Evolutionary conservation across 208 protist genomes (phyloP).

Genomic region (Wallacemonas sp.): DNA sequence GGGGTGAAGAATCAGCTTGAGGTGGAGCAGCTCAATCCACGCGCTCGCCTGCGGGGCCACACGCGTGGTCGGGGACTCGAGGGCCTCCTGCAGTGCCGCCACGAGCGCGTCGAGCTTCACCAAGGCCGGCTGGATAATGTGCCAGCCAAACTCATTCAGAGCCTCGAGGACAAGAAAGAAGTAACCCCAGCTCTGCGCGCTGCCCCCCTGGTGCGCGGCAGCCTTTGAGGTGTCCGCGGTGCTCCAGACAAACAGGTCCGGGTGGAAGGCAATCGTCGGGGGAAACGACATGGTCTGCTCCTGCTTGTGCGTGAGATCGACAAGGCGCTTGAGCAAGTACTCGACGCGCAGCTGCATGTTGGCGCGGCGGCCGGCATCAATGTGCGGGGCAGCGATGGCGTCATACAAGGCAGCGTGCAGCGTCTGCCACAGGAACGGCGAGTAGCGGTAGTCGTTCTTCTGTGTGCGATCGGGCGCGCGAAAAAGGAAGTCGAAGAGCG

Average conservation of each 20-base stretch:
- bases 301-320: constrained; percentile 54
- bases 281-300: constrained; percentile 17
- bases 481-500: constrained; percentile 89
- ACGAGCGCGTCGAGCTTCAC: constrained; percentile 69
- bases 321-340: constrained; percentile 87
- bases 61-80: constrained; percentile 11
- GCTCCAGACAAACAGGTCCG: constrained; percentile 46
- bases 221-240: no score
- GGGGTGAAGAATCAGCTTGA: constrained; percentile 81
- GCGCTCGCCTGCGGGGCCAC: constrained; percentile 3
- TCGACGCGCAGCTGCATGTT: constrained; percentile 74
- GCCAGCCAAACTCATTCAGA: constrained; percentile 82
- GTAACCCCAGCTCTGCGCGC: constrained; percentile 47
- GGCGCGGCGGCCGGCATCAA: constrained; percentile 61
- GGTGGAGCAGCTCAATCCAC: constrained; percentile 81
- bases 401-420: constrained; percentile 48
- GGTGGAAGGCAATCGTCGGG: constrained; percentile 31
- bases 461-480: constrained; percentile 25
- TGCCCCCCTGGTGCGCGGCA: no score
- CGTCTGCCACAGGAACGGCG: constrained; percentile 62
- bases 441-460: constrained; percentile 65
- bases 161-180: constrained; percentile 87
- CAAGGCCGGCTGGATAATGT: constrained; percentile 80
- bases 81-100: constrained; percentile 26
- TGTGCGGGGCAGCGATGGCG: constrained; percentile 36